A percentile compares a stretch with the other conserved stretches of the same genome.
Conservation (phyloP, 805 yeast species). For the Kodamaea nitidulidarum region DNA sequence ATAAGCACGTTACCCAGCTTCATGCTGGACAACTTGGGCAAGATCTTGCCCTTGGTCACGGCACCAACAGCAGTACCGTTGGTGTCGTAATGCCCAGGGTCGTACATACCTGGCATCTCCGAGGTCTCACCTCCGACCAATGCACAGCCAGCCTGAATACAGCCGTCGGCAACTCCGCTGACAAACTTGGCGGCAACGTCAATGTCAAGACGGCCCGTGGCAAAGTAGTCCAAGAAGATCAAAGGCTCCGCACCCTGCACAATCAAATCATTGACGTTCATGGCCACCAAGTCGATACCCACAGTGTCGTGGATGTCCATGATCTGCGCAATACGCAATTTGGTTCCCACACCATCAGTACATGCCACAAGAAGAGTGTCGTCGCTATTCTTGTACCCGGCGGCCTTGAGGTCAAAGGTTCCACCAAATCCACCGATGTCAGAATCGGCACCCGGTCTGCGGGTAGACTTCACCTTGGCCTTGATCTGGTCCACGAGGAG, state of each 20-base stretch:
- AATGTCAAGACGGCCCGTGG: slow-evolving; percentile 87
- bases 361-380: slow-evolving; percentile 91
- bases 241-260: slow-evolving; percentile 99
- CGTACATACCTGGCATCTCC: slow-evolving; percentile 99
- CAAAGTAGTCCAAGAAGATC: slow-evolving; percentile 92
- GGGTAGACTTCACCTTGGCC: slow-evolving; percentile 84
- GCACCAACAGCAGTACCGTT: slow-evolving; percentile 99
- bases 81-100: slow-evolving; percentile 92
- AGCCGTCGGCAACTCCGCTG: slow-evolving; percentile 93
- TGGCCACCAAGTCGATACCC: slow-evolving; percentile 97
- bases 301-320: slow-evolving; percentile 92
- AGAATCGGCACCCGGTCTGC: slow-evolving; percentile 94
- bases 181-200: slow-evolving; percentile 84
- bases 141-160: slow-evolving; percentile 94
- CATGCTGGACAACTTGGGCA: slow-evolving; percentile 73
- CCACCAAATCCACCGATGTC: slow-evolving; percentile 99
- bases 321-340: slow-evolving; percentile 88
- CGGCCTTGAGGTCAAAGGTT: slow-evolving; percentile 80
- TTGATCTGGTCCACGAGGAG: slow-evolving; percentile 85
- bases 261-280: slow-evolving; percentile 96
- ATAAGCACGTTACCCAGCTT: slow-evolving; percentile 72
- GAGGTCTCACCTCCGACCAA: slow-evolving; percentile 98
- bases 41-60: slow-evolving; percentile 64
- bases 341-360: slow-evolving; percentile 99
- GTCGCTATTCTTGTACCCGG: slow-evolving; percentile 72